A percentile compares a stretch with the other conserved stretches of the same genome.
Evolutionary conservation across 805 yeast species (phyloP).

Genomic region (Hanseniaspora guilliermondii): DNA sequence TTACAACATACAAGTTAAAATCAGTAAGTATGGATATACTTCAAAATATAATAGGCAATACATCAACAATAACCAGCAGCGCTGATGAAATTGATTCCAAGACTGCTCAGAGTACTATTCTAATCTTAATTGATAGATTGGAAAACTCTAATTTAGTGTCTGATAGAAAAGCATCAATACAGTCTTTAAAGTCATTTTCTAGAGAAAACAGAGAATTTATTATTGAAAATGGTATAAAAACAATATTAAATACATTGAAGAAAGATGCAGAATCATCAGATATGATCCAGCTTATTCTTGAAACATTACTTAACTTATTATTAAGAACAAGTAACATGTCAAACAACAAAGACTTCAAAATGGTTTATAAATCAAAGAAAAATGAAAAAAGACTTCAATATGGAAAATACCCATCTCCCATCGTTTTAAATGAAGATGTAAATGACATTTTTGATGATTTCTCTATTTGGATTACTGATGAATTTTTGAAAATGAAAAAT

Average conservation of each 20-base stretch:
- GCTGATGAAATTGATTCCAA: background rate
- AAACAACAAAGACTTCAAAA: constrained; percentile 24
- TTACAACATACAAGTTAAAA: too few relatives aligned
- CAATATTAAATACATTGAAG: constrained; percentile 51
- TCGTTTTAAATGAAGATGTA: constrained; percentile 40
- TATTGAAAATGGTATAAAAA: constrained; percentile 72
- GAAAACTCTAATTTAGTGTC: constrained; percentile 67
- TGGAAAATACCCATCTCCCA: constrained; percentile 70
- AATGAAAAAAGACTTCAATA: constrained; percentile 55
- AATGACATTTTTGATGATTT: constrained; percentile 55
- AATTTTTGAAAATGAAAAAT: constrained; percentile 26
- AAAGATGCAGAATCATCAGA: constrained; percentile 60
- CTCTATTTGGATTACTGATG: constrained; percentile 91
- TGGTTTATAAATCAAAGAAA: constrained; percentile 33
- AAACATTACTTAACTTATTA: constrained; percentile 71
- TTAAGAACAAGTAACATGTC: constrained; percentile 41
- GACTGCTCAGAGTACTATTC: constrained; percentile 65
- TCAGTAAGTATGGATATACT: background rate
- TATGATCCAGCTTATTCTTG: constrained; percentile 66
- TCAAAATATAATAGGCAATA: background rate
- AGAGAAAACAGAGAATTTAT: constrained; percentile 83
- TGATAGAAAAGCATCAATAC: constrained; percentile 82
- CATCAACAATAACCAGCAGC: background rate
- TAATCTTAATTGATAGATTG: constrained; percentile 77
- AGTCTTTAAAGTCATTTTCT: constrained; percentile 78